A percentile compares a stretch with the other conserved stretches of the same genome.
phyloP scores from a whole-genome alignment of 768 basidiomycete species.

The Rhodotorula graminis region DNA sequence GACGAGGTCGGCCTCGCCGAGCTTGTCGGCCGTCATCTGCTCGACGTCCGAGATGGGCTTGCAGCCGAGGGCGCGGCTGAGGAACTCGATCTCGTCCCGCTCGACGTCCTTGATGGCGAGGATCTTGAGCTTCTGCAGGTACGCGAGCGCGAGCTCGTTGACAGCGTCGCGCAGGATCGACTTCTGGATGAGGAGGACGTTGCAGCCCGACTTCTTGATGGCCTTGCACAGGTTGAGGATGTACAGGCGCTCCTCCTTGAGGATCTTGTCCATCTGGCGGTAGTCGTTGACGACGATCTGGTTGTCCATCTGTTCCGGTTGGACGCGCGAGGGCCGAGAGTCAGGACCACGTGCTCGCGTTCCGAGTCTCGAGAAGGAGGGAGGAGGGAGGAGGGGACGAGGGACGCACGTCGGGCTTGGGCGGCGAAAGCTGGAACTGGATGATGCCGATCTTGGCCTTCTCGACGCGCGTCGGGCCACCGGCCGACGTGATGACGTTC shows the following conservation, averaged over 20 bases:
- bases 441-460: conserved; percentile 98
- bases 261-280: conserved; percentile 99
- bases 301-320: conserved; percentile 90
- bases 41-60: conserved; percentile 97
- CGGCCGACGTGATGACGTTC: conserved; percentile 80
- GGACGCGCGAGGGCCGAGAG: neutral
- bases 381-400: neutral
- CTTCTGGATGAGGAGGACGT: conserved; percentile 97
- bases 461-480: conserved; percentile 90
- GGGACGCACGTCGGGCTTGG: conserved; percentile 79
- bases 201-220: conserved; percentile 99
- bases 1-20: conserved; percentile 90
- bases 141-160: conserved; percentile 92
- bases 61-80: conserved; percentile 87
- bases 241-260: conserved; percentile 98
- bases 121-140: conserved; percentile 94
- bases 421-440: conserved; percentile 95
- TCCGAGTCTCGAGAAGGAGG: no score
- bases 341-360: no score
- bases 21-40: conserved; percentile 93
- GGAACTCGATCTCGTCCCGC: conserved; percentile 96
- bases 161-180: conserved; percentile 99
- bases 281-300: conserved; percentile 99
- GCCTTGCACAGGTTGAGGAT: conserved; percentile 97
- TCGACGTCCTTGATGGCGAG: conserved; percentile 95